phyloP scores from a whole-genome alignment of 1,139 yeast genomes.

The Pneumocystis carinii region DNA sequence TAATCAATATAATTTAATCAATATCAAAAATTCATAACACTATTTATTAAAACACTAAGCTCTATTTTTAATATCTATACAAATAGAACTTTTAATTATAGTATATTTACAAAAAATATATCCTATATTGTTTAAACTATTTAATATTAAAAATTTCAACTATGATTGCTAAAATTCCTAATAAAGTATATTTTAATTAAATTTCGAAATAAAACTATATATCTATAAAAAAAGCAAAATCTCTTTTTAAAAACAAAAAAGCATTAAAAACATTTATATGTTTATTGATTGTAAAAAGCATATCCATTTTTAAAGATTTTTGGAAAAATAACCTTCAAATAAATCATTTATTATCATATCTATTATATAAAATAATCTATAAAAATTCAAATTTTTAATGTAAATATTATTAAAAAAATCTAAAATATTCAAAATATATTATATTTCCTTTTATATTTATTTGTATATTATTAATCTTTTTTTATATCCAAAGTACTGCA shows the following conservation, averaged over 20 bases:
- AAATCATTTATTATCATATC: background rate
- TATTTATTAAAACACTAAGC: background rate
- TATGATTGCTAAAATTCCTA: background rate
- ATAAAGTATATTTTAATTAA: background rate
- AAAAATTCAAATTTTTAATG: background rate
- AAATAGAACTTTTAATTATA: background rate
- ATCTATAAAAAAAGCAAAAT: background rate
- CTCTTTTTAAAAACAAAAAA: background rate
- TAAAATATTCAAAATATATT: background rate
- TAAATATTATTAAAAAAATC: background rate
- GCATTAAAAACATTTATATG: background rate
- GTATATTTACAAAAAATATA: background rate
- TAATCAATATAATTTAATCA: background rate
- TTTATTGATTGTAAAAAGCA: background rate
- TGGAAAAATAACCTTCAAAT: background rate
- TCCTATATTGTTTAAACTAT: background rate
- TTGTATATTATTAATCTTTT: background rate
- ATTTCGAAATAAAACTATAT: background rate
- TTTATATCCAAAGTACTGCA: background rate
- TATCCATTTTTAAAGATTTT: background rate
- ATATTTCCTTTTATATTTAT: background rate
- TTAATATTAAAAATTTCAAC: background rate
- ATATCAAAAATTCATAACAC: background rate
- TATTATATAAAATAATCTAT: background rate
- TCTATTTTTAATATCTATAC: background rate